These are phyloP conservation scores for Cordyceps farinosa DNA, from an alignment of 2,329 filamentous ascomycete genomes.

Conservation along the genomic window DNA sequence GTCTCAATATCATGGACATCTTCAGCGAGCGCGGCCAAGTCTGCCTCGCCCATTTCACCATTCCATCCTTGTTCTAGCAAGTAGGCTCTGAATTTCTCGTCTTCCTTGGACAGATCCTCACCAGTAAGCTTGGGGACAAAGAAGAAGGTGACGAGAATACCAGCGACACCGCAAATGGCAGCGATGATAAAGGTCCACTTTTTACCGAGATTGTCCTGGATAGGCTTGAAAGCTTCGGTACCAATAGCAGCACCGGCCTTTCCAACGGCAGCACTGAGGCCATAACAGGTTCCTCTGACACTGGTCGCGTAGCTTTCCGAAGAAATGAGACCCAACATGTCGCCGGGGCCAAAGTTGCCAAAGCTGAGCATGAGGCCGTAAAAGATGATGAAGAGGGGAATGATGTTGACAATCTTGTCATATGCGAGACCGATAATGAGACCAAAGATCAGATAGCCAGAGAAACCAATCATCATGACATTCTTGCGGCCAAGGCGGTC, in stretches of 20 bases:
- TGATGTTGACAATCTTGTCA: constrained; percentile 43
- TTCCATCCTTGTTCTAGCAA: constrained; percentile 44
- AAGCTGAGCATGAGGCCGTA: constrained; percentile 50
- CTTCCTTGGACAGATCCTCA: constrained; percentile 40
- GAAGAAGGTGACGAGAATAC: constrained; percentile 44
- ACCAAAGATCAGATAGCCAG: constrained; percentile 48
- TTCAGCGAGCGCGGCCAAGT: constrained; percentile 17
- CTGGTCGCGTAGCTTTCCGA: constrained; percentile 50
- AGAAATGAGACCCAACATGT: constrained; percentile 48
- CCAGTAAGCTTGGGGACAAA: constrained; percentile 45
- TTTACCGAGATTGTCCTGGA: constrained; percentile 43
- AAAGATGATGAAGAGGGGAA: constrained; percentile 49
- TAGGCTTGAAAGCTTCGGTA: constrained; percentile 48
- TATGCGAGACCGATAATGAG: constrained; percentile 50
- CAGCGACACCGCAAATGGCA: constrained; percentile 46
- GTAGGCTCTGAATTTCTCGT: constrained; percentile 43
- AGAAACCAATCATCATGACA: constrained; percentile 49
- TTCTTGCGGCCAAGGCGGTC: constrained; percentile 46
- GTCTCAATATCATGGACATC: constrained; percentile 10
- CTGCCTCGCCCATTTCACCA: constrained; percentile 38
- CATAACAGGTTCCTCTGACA: constrained; percentile 49
- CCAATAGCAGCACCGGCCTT: constrained; percentile 51
- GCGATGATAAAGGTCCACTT: constrained; percentile 51
- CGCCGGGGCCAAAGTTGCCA: constrained; percentile 48
- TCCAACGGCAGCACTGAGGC: constrained; percentile 48